A percentile compares a stretch with the other conserved stretches of the same genome.
phyloP scores from a whole-genome alignment of 1,284 basidiomycete genomes.

The Melanopsichium pennsylvanicum region DNA sequence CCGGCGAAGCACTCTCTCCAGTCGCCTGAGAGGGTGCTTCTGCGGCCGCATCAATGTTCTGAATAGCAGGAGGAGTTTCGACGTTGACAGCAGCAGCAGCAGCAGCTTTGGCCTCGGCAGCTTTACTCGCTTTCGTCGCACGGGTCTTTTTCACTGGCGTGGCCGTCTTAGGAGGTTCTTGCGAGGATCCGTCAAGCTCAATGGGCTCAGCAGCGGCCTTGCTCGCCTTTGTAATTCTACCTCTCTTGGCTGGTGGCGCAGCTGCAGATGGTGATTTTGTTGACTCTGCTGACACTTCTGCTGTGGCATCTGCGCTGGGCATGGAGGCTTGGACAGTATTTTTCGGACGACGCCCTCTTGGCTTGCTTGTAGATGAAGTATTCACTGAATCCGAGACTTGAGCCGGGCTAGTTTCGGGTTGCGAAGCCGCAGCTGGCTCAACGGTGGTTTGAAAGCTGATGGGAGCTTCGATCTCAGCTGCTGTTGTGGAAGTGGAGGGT shows the following conservation, averaged over 20 bases:
- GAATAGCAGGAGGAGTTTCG: background rate
- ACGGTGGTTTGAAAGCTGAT: too few species aligned
- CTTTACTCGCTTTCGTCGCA: conserved; percentile 2
- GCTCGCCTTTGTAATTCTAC: background rate
- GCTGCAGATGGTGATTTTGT: background rate
- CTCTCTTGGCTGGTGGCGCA: background rate
- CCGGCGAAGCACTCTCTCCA: background rate
- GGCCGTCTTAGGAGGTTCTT: background rate
- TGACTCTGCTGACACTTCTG: too few species aligned
- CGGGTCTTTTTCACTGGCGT: conserved; percentile 1
- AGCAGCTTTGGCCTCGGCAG: background rate
- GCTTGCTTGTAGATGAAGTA: too few species aligned
- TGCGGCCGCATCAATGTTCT: too few species aligned
- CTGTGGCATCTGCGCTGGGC: too few species aligned
- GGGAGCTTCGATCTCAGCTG: too few species aligned
- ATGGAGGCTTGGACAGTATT: too few species aligned
- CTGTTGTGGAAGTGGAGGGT: too few species aligned
- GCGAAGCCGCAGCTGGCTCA: too few species aligned
- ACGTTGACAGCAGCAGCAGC: background rate
- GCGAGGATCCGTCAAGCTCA: background rate
- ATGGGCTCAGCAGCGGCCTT: background rate
- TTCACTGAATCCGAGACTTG: too few species aligned
- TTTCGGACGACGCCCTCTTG: too few species aligned
- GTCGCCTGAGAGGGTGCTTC: background rate
- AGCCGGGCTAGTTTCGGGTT: too few species aligned